These are phyloP conservation scores for Neocucurbitaria cava DNA, from an alignment of 2,329 filamentous ascomycete genomes.

Conservation along the genomic window DNA sequence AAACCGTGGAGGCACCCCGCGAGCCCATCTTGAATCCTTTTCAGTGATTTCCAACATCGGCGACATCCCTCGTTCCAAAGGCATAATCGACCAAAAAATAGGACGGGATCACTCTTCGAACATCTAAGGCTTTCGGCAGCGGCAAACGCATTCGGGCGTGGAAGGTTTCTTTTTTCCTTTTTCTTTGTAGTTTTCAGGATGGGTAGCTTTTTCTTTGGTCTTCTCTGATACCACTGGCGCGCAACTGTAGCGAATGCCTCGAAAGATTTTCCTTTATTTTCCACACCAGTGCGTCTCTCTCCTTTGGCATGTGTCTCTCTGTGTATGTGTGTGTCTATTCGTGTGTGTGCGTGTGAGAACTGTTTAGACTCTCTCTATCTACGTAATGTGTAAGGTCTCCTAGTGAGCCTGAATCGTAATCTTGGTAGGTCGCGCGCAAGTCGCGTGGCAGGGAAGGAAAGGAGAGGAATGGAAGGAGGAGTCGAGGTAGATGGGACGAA, in stretches of 20 bases:
- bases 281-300: slow-evolving; percentile 1
- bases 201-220: slow-evolving; percentile 11
- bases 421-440: slow-evolving; percentile 1
- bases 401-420: slow-evolving; percentile 7
- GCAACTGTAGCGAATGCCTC: slow-evolving; percentile 12
- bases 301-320: slow-evolving; percentile 12
- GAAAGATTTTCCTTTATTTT: slow-evolving; percentile 14
- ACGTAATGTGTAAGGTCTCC: slow-evolving; percentile 21
- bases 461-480: not conserved
- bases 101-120: not conserved
- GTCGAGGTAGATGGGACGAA: not conserved
- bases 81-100: not conserved
- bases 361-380: slow-evolving; percentile 4
- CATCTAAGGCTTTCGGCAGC: not conserved
- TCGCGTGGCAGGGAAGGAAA: not conserved
- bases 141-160: not conserved
- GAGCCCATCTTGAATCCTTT: not conserved
- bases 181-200: slow-evolving; percentile 3
- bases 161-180: not conserved
- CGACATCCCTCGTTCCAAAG: not conserved
- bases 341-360: slow-evolving; percentile 13
- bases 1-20: not conserved
- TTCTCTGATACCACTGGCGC: slow-evolving; percentile 21
- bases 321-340: slow-evolving; percentile 11
- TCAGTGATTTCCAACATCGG: not conserved